Base-by-base conservation (phyloP, 2,329 filamentous ascomycete genomes). In the Sphaceloma murrayae region DNA sequence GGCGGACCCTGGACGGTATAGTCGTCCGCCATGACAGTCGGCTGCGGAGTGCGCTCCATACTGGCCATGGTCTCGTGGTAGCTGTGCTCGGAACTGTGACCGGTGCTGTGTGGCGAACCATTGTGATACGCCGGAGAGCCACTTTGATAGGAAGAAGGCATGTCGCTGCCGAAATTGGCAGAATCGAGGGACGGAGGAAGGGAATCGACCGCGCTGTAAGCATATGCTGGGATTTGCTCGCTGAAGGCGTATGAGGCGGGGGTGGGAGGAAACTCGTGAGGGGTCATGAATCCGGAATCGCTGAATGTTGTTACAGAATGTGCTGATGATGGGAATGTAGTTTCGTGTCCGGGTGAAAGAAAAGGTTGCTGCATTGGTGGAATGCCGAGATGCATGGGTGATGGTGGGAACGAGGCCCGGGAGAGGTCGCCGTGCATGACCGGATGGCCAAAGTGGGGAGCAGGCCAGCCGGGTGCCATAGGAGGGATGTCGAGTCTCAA, bases 231-330 rank as follows among this genome's bases (percentile, higher is more conserved):
- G 4, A 46, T 33, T 16, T 30, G 24, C 19, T 46, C 45, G 26
- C 36, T 27, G 27, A 42, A 46, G 4, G 34, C 17, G 30, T 32
- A 46, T 19, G 44, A 46, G 14, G 24, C 34, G 19, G 45, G 45
- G 17, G 45, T 46, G 7, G 29, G 45, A 17, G 45, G 45, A 29
- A 46, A 46, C 22, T 46, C 45, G 30, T 42, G 34, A 32, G 45
- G 45, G 17, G 45, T 46, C 45, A 46, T 40, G 19, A 43, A 46
- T 16, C 36, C 36, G 21, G 34, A 18, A 24, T 46, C 45, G 30
- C 45, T 46, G 29, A 40, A 46, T 32, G 45, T 33, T 29, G 34
- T 32, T 21, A 40, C 45, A 34, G 45, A 42, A 11, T 40, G 34
- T n/a, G 45, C 45, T 4, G 45, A 46, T 3, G 24, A 17, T 24